Base-by-base conservation (phyloP, 2,329 filamentous ascomycete species). In the Parastagonospora avenae region DNA sequence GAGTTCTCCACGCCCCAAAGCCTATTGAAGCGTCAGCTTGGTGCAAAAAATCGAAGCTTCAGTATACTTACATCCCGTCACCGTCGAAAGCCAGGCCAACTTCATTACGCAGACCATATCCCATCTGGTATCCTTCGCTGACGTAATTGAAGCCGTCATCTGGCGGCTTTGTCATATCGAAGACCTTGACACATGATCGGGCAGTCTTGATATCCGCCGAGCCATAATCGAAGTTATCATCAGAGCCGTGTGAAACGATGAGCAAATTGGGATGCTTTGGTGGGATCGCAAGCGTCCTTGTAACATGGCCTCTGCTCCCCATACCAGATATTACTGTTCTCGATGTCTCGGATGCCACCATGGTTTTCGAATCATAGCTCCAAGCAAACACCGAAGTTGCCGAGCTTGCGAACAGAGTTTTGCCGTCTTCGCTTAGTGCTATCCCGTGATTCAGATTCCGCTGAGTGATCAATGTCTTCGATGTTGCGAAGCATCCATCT, bases 71-170 rank as follows among this genome's bases (percentile, higher is more conserved):
- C 78, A 84, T 46, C 15, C 43, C 43, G 9, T 46, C 15, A 27
- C 43, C 43, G 19, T 46, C 43, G 8, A 90, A 75, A 8, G 77
- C 85, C 2, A 90, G 72, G 5, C 87, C 88, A 6, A 90, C 87
- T 8, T 84, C 84, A 66, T 91, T 91, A 29, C 87, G 80, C 44
- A 91, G 75, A 6, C 88, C 88, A 83, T 86, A 90, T 8, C 86
- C 82, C 63, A 67, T 72, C 57, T 77, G 70, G 10, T 76, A 62
- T 2, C 80, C 80, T n/a, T 77, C 75, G 37, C 76, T 85, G 55
- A 81, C 71, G 63, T 77, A 81, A 47, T 78, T 68, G 58, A 68
- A 56, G 42, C 66, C 49, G 60, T 53, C 38, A 0, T 15, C 29
- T 4, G 65, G 63, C 1, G 42, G 15, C 11, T 76, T 69, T 36